Evolutionary conservation across 2,329 filamentous ascomycete species (phyloP), one percentile per base, ranked within the genome.

Genomic region (Waltergamsia citrina): DNA sequence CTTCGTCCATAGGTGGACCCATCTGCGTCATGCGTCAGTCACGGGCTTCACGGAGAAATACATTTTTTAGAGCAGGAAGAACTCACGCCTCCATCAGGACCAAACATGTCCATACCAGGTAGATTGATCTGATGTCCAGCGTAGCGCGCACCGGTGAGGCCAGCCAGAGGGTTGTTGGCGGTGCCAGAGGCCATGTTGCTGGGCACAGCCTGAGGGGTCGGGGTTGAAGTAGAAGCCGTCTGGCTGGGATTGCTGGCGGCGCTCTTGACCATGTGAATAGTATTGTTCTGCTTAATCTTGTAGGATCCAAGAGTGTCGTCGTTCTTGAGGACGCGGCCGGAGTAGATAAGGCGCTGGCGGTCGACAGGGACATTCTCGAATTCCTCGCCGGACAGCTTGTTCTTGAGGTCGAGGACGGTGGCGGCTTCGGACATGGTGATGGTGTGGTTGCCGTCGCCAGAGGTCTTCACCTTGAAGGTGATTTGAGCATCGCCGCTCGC

Each of bases 401-500:
- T 74, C 71, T 98, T 98, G 48, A 98, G 74, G 41, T 95, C 87
- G 37, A 75, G 69, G 28, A 96, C 81, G 7, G 81, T 83, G 32
- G 81, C 85, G 23, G 76, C 74, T 44, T 82, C 72, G 38, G 82
- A 62, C 52, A 96, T 79, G 37, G 86, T 93, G 54, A 98, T 67
- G 34, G 74, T 79, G 53, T 86, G 88, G 58, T 83, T 86, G 55
- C 75, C 78, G 54, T 95, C 88, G 48, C 80, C 82, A n/a, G 86
- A 88, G n/a, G 85, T 85, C 69, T 96, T 98, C 62, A 98, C 81
- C 65, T 87, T 92, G 75, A 98, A 96, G 57, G 85, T 94, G 63
- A 98, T 66, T 50, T 88, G 79, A 50, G 79, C 65, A 52, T 88
- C 85, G 49, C 76, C 71, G 50, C 65, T 54, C 45, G 68, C 57